These are phyloP conservation scores for Ceratobasidium sp. DNA, from an alignment of 1,284 basidiomycete species.

Conservation along the genomic window DNA sequence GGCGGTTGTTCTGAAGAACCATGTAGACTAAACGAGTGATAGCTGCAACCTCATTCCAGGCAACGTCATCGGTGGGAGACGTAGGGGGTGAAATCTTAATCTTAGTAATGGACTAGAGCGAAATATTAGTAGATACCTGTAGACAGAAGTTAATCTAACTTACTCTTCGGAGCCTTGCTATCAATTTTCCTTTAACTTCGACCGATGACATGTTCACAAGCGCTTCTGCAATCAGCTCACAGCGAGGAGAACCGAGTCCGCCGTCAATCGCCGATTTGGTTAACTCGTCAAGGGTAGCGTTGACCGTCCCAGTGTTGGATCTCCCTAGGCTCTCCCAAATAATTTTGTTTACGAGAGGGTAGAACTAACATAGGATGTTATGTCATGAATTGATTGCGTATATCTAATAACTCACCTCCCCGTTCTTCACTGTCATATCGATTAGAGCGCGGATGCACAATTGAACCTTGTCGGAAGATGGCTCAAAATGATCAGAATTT, in stretches of 20 bases:
- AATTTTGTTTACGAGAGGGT: constrained; percentile 69
- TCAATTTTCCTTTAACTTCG: constrained; percentile 76
- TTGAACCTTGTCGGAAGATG: constrained; percentile 72
- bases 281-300: constrained; percentile 78
- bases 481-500: constrained; percentile 67
- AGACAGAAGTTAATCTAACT: constrained; percentile 39
- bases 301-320: constrained; percentile 69
- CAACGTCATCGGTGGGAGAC: constrained; percentile 70
- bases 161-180: constrained; percentile 80
- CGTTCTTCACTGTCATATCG: constrained; percentile 73
- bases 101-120: constrained; percentile 69
- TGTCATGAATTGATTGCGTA: not conserved
- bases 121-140: not conserved
- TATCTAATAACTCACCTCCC: constrained; percentile 58
- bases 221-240: constrained; percentile 77
- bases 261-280: constrained; percentile 81
- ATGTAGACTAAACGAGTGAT: constrained; percentile 76
- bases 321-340: constrained; percentile 79
- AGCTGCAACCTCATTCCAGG: constrained; percentile 86
- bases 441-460: constrained; percentile 80
- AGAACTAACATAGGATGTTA: constrained; percentile 57
- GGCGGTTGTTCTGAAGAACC: constrained; percentile 71
- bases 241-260: constrained; percentile 75
- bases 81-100: constrained; percentile 68
- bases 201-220: constrained; percentile 78